Evolutionary conservation across 2,329 filamentous ascomycete species (phyloP).

Genomic region (Calonectria hawksworthii): DNA sequence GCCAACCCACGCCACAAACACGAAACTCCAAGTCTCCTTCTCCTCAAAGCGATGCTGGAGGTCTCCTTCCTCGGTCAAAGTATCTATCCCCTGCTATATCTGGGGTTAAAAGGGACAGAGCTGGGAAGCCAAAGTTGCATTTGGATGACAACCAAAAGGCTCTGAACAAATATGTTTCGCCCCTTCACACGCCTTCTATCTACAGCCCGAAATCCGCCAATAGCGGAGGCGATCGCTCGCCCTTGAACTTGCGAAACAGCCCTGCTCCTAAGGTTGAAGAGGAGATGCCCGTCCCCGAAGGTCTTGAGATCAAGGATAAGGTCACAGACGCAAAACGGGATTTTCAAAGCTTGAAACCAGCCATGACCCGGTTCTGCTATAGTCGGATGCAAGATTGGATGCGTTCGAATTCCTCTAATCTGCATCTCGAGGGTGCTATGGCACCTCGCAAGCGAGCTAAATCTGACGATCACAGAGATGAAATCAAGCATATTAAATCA

Average conservation of each 20-base stretch:
- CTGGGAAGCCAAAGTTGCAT: not conserved
- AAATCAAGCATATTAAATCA: not conserved
- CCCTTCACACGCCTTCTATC: not conserved
- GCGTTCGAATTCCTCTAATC: too few relatives aligned
- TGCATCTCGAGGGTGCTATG: not conserved
- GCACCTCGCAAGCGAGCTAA: not conserved
- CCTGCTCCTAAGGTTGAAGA: not conserved
- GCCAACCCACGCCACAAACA: not conserved
- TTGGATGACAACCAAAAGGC: not conserved
- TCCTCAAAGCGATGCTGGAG: too few relatives aligned
- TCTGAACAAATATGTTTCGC: not conserved
- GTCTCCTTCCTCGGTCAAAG: too few relatives aligned
- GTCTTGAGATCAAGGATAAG: accelerated
- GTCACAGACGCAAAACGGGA: not conserved
- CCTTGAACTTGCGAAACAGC: not conserved
- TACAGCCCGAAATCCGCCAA: not conserved
- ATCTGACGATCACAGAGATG: not conserved
- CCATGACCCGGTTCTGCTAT: not conserved
- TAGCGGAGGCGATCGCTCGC: too few relatives aligned
- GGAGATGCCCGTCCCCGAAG: not conserved
- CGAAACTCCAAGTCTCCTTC: not conserved
- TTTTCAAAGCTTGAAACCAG: not conserved
- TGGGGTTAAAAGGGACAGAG: not conserved
- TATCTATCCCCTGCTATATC: not conserved
- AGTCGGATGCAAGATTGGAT: not conserved